A percentile compares a stretch with the other conserved stretches of the same genome.
These are phyloP conservation scores for Suillus brevipes DNA, from an alignment of 768 basidiomycete species.

Conservation along the genomic window DNA sequence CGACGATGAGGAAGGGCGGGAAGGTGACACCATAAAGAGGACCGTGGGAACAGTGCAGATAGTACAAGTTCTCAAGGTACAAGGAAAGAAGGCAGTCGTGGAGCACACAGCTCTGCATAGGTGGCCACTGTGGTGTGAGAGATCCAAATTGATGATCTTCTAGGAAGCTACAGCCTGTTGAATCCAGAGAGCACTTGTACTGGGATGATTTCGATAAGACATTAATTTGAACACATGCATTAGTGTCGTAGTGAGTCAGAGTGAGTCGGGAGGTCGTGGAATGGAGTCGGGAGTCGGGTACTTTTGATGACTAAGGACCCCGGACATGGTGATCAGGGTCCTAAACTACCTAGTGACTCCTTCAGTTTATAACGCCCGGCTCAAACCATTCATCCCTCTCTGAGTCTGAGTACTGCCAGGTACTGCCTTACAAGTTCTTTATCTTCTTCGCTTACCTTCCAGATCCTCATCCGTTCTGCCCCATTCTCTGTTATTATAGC, in stretches of 20 bases:
- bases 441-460: slow-evolving; percentile 1
- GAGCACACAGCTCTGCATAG: not conserved
- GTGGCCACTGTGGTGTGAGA: too few species aligned
- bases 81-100: not conserved
- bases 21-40: not conserved
- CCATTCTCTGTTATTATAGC: slow-evolving; percentile 16
- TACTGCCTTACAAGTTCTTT: slow-evolving; percentile 24
- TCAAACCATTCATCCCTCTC: slow-evolving; percentile 13
- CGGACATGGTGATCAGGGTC: slow-evolving; percentile 26
- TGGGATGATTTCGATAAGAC: too few species aligned
- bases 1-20: not conserved
- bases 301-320: slow-evolving; percentile 21
- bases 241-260: slow-evolving; percentile 12
- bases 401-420: slow-evolving; percentile 7
- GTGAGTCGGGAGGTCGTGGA: slow-evolving; percentile 13
- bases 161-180: too few species aligned
- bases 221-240: too few species aligned
- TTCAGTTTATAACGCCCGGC: slow-evolving; percentile 30
- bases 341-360: slow-evolving; percentile 31
- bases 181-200: too few species aligned
- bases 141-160: too few species aligned
- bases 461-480: slow-evolving; percentile 3
- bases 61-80: not conserved
- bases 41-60: not conserved
- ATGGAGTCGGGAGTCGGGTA: not conserved